Percentiles rank a stretch among this genome's conserved stretches.
Evolutionary conservation across 768 basidiomycete species (phyloP).

Genomic region (Pleurotus ostreatus): DNA sequence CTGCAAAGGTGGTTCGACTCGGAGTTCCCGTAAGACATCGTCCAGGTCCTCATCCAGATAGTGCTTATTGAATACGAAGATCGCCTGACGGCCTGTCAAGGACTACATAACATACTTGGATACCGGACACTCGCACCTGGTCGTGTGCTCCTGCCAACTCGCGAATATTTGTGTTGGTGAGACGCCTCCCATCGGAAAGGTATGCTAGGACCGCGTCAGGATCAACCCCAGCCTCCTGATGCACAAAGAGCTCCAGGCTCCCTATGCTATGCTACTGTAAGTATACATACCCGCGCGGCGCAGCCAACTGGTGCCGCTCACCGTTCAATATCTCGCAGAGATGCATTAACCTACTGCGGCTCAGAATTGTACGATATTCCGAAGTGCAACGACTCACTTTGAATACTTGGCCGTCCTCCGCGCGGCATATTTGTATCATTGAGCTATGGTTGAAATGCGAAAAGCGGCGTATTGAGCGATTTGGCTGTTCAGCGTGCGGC

Average conservation of each 20-base stretch:
- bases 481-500: too few species aligned
- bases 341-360: slow-evolving; percentile 47
- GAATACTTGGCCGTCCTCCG: slow-evolving; percentile 59
- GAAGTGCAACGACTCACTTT: slow-evolving; percentile 35
- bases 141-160: slow-evolving; percentile 74
- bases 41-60: slow-evolving; percentile 70
- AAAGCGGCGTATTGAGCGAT: background rate
- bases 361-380: background rate
- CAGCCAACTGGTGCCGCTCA: slow-evolving; percentile 21
- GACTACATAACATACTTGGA: background rate
- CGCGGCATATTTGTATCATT: slow-evolving; percentile 65
- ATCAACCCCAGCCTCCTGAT: slow-evolving; percentile 68
- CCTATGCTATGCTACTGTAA: slow-evolving; percentile 39
- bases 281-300: too few species aligned
- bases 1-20: slow-evolving; percentile 56
- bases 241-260: slow-evolving; percentile 67
- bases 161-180: slow-evolving; percentile 67
- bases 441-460: slow-evolving; percentile 6
- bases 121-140: slow-evolving; percentile 47
- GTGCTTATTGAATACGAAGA: slow-evolving; percentile 82
- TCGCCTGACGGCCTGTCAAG: slow-evolving; percentile 36
- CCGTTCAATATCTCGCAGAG: slow-evolving; percentile 77
- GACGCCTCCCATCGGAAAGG: slow-evolving; percentile 72
- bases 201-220: slow-evolving; percentile 71
- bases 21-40: slow-evolving; percentile 62